Conservation (phyloP, 2,329 filamentous ascomycete genomes). For the Alternaria novae-zelandiae region DNA sequence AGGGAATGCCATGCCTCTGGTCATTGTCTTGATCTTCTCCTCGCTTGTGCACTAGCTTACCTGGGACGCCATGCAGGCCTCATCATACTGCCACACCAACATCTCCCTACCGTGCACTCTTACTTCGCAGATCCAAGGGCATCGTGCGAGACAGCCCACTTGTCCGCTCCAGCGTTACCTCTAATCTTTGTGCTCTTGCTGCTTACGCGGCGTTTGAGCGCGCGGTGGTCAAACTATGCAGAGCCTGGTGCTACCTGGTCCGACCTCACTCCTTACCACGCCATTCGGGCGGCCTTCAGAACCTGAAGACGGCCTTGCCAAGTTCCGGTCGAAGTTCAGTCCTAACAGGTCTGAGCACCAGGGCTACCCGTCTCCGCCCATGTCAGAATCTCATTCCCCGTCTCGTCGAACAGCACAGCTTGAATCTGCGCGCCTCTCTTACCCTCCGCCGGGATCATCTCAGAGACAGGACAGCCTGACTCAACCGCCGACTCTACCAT, state of each 20-base stretch:
- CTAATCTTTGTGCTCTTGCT: slow-evolving; percentile 41
- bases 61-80: slow-evolving; percentile 40
- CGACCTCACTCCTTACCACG: slow-evolving; percentile 44
- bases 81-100: slow-evolving; percentile 30
- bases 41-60: slow-evolving; percentile 40
- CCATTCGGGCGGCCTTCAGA: slow-evolving; percentile 48
- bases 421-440: slow-evolving; percentile 40
- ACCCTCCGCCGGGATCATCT: slow-evolving; percentile 29
- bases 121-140: slow-evolving; percentile 23
- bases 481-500: slow-evolving; percentile 33
- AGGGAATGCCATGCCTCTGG: slow-evolving; percentile 8
- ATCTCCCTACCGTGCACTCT: slow-evolving; percentile 25
- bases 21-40: slow-evolving; percentile 23
- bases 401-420: slow-evolving; percentile 45
- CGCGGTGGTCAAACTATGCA: slow-evolving; percentile 50
- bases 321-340: slow-evolving; percentile 44
- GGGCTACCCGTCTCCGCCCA: slow-evolving; percentile 58
- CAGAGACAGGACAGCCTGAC: slow-evolving; percentile 35
- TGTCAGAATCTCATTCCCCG: slow-evolving; percentile 59
- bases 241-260: slow-evolving; percentile 50
- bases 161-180: slow-evolving; percentile 29
- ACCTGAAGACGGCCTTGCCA: slow-evolving; percentile 43
- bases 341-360: slow-evolving; percentile 43
- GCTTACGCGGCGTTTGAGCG: slow-evolving; percentile 45
- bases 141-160: slow-evolving; percentile 19